Evolutionary conservation across 2,329 filamentous ascomycete genomes (phyloP), one percentile per base, ranked within the genome.

Genomic region (Colletotrichum sp.): DNA sequence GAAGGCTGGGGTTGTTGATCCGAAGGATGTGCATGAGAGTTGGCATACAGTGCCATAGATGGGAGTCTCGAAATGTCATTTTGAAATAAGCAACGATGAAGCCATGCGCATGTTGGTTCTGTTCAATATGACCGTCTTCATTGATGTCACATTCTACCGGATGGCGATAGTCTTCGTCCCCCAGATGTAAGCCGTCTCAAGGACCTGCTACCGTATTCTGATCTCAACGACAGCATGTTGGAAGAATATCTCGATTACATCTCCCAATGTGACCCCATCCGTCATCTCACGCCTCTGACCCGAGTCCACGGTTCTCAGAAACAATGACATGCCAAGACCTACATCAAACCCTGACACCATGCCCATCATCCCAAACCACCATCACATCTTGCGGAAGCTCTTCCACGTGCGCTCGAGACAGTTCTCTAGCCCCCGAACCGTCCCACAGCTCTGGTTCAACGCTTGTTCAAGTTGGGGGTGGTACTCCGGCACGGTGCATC

Each of bases 11-110:
- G 86, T 90, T 39, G 86, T 92, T 55, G 91, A 94, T 80, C 82
- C 95, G 76, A 87, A 88, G 77, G 88, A 91, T 60, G 81, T 94
- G 68, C 90, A 95, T 81, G 94, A 95, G 86, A 88, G 88, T 22
- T 95, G 93, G 93, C 94, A 90, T 88, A 87, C 88, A 30, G 78
- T 84, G 44, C 84, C 85, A 22, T 86, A 79, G 48, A 69, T 30
- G 13, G 8, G 1, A 11, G 11, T 8, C 5, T 6, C 48, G 5
- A 5, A 30, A 48, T 30, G 5, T 9, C 15, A 19, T 19, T 16
- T 1, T 57, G 25, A 13, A 25, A 27, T 9, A 25, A 27, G 1
- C 2, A 6, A 59, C 8, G 8, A 11, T 59, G 5, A 6, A 9
- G 15, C 3, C 1, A n/a, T 16, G 11, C 19, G 22, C 13, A 8